These are phyloP conservation scores for Canariomyces notabilis DNA, from an alignment of 2,329 filamentous ascomycete genomes.

Conservation along the genomic window DNA sequence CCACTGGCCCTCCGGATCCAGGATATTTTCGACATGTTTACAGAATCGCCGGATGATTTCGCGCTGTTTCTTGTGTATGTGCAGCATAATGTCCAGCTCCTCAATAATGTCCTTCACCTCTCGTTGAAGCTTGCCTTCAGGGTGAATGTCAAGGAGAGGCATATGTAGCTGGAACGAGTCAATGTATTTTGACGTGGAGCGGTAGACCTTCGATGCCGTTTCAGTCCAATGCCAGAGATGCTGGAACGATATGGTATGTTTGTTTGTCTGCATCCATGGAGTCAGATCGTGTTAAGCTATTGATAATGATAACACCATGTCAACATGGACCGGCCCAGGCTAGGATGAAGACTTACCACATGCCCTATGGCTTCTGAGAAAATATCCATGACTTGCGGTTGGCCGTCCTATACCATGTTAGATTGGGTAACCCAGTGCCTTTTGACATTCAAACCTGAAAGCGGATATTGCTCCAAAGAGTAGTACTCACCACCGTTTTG, in stretches of 20 bases:
- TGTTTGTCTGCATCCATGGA: neutral
- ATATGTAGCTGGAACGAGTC: constrained; percentile 4
- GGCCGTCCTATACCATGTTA: constrained; percentile 11
- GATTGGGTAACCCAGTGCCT: neutral
- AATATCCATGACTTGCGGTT: constrained; percentile 37
- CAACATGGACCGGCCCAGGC: neutral
- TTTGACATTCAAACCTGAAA: neutral
- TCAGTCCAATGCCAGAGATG: constrained; percentile 34
- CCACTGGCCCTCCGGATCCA: constrained; percentile 15
- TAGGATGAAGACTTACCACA: constrained; percentile 31
- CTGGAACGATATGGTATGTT: constrained; percentile 28
- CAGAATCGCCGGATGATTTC: constrained; percentile 31
- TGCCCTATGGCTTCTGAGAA: constrained; percentile 39
- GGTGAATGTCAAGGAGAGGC: constrained; percentile 17
- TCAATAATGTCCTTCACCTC: constrained; percentile 45
- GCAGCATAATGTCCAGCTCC: constrained; percentile 43
- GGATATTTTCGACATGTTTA: constrained; percentile 18
- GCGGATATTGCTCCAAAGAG: neutral
- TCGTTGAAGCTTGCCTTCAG: constrained; percentile 31
- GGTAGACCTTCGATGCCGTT: constrained; percentile 16
- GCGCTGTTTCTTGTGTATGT: constrained; percentile 34
- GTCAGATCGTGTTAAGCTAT: neutral
- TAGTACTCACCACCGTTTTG: constrained; percentile 10
- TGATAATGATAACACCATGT: too few relatives aligned
- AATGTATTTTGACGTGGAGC: constrained; percentile 8